Conservation (phyloP, 441 rosid species). For the Breynia disticha region DNA sequence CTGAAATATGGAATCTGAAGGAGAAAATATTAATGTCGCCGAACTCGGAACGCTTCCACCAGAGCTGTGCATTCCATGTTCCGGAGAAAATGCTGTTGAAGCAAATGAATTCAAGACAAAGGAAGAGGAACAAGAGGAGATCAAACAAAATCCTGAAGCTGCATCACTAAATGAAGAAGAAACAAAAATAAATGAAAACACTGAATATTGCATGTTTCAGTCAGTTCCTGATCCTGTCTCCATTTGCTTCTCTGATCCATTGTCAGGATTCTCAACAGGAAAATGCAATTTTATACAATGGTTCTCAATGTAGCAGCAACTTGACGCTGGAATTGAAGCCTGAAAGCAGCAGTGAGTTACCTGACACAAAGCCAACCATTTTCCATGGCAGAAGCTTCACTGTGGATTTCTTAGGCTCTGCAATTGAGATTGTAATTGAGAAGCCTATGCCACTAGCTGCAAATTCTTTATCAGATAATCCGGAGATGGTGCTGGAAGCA, state of each 20-base stretch:
- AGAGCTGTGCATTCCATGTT: conserved; percentile 9
- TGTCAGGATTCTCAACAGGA: conserved; percentile 11
- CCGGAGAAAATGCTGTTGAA: not conserved
- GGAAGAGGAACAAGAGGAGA: conserved; percentile 7
- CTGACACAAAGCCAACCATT: conserved; percentile 2
- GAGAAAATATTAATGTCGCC: conserved; percentile 8
- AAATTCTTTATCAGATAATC: conserved; percentile 2
- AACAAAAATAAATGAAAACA: conserved; percentile 4
- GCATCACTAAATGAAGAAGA: conserved; percentile 4
- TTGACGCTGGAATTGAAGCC: conserved; percentile 12
- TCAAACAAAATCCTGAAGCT: conserved; percentile 9
- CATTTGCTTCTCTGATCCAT: conserved; percentile 7
- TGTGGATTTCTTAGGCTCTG: conserved; percentile 1
- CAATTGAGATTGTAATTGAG: conserved; percentile 7
- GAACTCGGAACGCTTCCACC: conserved; percentile 3
- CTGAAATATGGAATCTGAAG: conserved; percentile 14
- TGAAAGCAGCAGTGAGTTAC: conserved; percentile 11
- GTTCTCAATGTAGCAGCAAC: conserved; percentile 6
- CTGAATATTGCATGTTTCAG: conserved; percentile 6
- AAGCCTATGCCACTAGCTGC: conserved; percentile 15
- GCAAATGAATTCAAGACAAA: not conserved
- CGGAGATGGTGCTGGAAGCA: conserved; percentile 12
- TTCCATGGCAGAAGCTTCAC: conserved; percentile 7
- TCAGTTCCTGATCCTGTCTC: not conserved
- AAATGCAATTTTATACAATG: conserved; percentile 1